These are phyloP conservation scores for Lichtheimia hyalospora DNA, from an alignment of 371 early-diverging fungal species.

Conservation along the genomic window DNA sequence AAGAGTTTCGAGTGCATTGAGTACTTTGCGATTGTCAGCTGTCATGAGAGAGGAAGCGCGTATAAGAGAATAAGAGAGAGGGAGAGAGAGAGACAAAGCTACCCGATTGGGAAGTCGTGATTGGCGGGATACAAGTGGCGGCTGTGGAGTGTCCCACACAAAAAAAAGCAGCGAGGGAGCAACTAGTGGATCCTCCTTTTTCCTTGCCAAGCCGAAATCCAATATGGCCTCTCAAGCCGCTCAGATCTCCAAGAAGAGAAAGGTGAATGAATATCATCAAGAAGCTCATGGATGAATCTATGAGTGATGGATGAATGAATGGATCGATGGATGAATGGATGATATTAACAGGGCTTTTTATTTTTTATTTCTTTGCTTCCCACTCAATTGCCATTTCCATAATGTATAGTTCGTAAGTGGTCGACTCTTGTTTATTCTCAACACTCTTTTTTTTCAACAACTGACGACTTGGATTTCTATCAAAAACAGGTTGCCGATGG, in stretches of 20 bases:
- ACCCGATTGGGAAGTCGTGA: not conserved
- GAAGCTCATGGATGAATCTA: constrained; percentile 19
- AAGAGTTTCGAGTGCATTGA: constrained; percentile 35
- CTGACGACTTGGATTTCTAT: not conserved
- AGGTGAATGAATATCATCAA: constrained; percentile 39
- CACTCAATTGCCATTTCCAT: not conserved
- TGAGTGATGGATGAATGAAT: constrained; percentile 28
- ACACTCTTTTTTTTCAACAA: not conserved
- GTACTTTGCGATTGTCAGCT: constrained; percentile 17
- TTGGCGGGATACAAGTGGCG: not conserved
- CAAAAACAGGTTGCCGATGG: constrained; percentile 85
- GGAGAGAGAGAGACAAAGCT: not conserved
- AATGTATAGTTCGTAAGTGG: constrained; percentile 51
- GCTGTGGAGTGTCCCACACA: constrained; percentile 1
- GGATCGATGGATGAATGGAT: constrained; percentile 17
- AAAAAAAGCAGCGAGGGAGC: not conserved
- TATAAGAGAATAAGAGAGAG: not conserved
- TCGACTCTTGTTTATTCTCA: not conserved
- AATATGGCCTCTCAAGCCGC: constrained; percentile 31
- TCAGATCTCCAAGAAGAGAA: constrained; percentile 76
- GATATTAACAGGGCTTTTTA: not conserved
- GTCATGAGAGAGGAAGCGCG: not conserved
- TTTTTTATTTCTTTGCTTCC: not conserved
- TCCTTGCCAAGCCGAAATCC: not conserved
- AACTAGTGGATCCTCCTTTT: not conserved